Percentiles rank a stretch among this genome's conserved stretches.
Conservation (phyloP, 768 basidiomycete genomes). For the Amanita thiersii region DNA sequence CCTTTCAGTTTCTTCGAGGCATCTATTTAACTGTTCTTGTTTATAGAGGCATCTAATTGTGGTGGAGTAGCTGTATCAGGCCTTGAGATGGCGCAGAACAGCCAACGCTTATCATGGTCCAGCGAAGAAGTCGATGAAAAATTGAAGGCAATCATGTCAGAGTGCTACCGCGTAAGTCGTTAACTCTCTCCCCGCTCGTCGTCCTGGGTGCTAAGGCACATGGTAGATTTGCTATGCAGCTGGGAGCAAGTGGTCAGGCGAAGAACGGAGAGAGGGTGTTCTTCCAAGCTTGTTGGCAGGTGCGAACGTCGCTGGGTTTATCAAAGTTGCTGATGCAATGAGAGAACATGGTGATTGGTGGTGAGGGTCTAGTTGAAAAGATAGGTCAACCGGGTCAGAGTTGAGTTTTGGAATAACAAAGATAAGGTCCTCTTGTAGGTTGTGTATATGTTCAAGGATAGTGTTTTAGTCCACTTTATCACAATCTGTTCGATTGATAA, state of each 20-base stretch:
- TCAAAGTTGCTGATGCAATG: conserved; percentile 69
- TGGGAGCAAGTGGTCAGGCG: conserved; percentile 49
- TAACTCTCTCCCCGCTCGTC: not conserved
- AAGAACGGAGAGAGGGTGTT: conserved; percentile 27
- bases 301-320: conserved; percentile 69
- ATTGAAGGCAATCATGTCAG: conserved; percentile 64
- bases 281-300: conserved; percentile 51
- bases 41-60: conserved; percentile 45
- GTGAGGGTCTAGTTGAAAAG: conserved; percentile 30
- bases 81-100: conserved; percentile 79
- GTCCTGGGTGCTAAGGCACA: conserved; percentile 4
- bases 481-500: too few relatives aligned
- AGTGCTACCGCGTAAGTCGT: conserved; percentile 42
- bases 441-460: too few relatives aligned
- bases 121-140: conserved; percentile 57
- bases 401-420: too few relatives aligned
- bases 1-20: conserved; percentile 3
- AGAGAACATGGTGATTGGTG: conserved; percentile 71
- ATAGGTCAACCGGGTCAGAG: too few relatives aligned
- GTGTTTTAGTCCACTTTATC: too few relatives aligned
- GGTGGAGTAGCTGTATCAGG: conserved; percentile 76
- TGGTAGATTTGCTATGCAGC: conserved; percentile 44
- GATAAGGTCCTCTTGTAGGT: too few relatives aligned
- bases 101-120: conserved; percentile 55
- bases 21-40: not conserved